phyloP scores from a whole-genome alignment of 805 yeast species.

The Starmerella kuoi region DNA sequence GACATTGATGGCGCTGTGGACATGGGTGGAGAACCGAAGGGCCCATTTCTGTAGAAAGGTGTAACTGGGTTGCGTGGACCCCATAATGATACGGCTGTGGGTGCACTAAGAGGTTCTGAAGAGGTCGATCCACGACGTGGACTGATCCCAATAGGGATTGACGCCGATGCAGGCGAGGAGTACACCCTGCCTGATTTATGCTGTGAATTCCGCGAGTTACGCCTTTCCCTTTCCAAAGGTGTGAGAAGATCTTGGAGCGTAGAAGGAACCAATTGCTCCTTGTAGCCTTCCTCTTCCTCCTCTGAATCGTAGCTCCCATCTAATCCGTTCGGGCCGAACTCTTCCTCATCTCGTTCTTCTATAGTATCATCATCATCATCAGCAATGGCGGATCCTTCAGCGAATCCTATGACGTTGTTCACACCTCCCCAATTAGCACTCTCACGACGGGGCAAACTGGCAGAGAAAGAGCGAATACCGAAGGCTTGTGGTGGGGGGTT shows the following conservation, averaged over 20 bases:
- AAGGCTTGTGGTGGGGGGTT: neutral
- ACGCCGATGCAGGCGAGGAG: slow-evolving; percentile 9
- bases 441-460: neutral
- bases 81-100: neutral
- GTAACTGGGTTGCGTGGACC: neutral
- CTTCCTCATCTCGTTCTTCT: neutral
- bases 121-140: neutral
- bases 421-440: neutral
- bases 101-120: neutral
- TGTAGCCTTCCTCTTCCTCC: slow-evolving; percentile 38
- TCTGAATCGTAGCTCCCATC: slow-evolving; percentile 21
- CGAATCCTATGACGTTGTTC: neutral
- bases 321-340: neutral
- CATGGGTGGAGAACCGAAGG: neutral
- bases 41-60: neutral
- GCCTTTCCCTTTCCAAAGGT: slow-evolving; percentile 65
- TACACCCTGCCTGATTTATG: slow-evolving; percentile 14
- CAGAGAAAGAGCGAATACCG: neutral
- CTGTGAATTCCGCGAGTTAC: slow-evolving; percentile 39
- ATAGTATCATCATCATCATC: slow-evolving; percentile 29
- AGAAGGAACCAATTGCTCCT: slow-evolving; percentile 73
- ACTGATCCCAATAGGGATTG: neutral
- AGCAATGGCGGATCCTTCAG: slow-evolving; percentile 30
- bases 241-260: slow-evolving; percentile 69
- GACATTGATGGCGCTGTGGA: neutral